phyloP scores from a whole-genome alignment of 257 asterid species.

The Rubia yunnanensis region DNA sequence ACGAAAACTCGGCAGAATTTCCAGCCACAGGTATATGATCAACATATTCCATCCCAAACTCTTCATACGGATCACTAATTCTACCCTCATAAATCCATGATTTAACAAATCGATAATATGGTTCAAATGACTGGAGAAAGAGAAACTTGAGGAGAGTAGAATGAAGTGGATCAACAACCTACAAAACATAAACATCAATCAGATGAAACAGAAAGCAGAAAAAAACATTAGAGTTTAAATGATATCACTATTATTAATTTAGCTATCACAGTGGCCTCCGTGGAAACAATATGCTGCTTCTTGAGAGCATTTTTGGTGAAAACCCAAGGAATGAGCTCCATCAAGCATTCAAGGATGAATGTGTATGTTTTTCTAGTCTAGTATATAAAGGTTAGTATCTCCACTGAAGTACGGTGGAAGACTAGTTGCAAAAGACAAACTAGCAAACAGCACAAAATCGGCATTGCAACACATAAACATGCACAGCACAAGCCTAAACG shows the following conservation, averaged over 20 bases:
- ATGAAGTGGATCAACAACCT: constrained; percentile 90
- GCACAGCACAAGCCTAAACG: background rate
- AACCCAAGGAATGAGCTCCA: background rate
- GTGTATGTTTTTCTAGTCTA: background rate
- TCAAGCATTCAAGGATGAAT: background rate
- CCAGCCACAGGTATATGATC: constrained; percentile 29
- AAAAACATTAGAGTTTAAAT: constrained; percentile 1
- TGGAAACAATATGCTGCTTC: background rate
- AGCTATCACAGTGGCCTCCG: background rate
- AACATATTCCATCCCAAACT: constrained; percentile 67
- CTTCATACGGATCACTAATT: constrained; percentile 65
- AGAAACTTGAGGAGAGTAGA: constrained; percentile 74
- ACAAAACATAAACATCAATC: constrained; percentile 8
- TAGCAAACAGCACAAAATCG: background rate
- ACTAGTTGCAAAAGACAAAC: background rate
- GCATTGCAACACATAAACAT: background rate
- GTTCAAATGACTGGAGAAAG: constrained; percentile 79
- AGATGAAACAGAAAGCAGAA: background rate
- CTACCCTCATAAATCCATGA: constrained; percentile 89
- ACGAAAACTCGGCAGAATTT: constrained; percentile 36
- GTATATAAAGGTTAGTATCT: background rate
- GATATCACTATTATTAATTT: background rate
- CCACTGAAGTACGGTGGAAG: background rate
- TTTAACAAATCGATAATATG: constrained; percentile 77
- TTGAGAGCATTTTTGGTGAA: background rate